phyloP scores from a whole-genome alignment of 441 rosid genomes.

The Macaranga tanarius region DNA sequence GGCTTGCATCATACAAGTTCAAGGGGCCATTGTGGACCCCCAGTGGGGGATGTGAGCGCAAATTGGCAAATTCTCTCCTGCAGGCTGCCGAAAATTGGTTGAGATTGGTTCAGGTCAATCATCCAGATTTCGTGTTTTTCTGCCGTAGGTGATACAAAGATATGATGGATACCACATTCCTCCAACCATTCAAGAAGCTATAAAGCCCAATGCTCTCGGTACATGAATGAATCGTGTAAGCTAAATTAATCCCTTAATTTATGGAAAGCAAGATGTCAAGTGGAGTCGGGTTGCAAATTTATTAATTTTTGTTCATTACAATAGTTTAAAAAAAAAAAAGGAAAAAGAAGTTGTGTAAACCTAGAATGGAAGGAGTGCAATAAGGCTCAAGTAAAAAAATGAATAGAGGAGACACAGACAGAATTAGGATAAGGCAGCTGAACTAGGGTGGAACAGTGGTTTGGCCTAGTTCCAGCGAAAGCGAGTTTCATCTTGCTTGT shows the following conservation, averaged over 20 bases:
- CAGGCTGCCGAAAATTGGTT: constrained; percentile 58
- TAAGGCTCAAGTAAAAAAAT: constrained; percentile 19
- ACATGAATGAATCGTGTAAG: neutral
- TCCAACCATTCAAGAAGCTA: constrained; percentile 20
- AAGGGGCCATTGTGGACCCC: constrained; percentile 68
- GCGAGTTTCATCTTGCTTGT: constrained; percentile 14
- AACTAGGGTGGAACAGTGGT: constrained; percentile 19
- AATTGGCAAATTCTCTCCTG: constrained; percentile 45
- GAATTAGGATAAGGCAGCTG: constrained; percentile 22
- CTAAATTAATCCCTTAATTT: constrained; percentile 7
- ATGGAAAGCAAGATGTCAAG: constrained; percentile 13
- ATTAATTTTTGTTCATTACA: constrained; percentile 3
- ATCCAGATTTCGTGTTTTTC: constrained; percentile 79
- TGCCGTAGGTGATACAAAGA: constrained; percentile 37
- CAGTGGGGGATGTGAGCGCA: constrained; percentile 35
- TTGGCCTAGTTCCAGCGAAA: constrained; percentile 14
- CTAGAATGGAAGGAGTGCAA: constrained; percentile 19
- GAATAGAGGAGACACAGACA: constrained; percentile 10
- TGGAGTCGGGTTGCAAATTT: constrained; percentile 16
- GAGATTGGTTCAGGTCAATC: constrained; percentile 49
- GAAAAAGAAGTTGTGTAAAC: neutral
- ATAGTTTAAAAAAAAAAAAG: constrained; percentile 11
- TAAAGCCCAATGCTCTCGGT: constrained; percentile 17
- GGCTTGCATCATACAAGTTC: constrained; percentile 72
- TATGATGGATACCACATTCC: constrained; percentile 18